These are phyloP conservation scores for Ilex paraguariensis DNA, from an alignment of 305 asterid species.

Conservation along the genomic window DNA sequence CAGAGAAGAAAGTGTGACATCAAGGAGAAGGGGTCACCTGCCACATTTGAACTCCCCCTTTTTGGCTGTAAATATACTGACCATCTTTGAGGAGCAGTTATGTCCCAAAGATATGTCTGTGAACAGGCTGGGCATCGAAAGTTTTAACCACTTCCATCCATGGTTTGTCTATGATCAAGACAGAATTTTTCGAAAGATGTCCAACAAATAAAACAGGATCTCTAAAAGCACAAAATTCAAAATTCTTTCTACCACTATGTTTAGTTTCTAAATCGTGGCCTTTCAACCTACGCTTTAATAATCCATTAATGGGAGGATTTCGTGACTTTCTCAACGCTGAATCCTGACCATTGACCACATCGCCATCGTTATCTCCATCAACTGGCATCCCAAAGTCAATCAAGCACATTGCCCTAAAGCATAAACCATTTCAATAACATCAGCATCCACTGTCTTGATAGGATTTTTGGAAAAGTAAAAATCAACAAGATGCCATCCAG, in stretches of 20 bases:
- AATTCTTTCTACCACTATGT: slow-evolving; percentile 52
- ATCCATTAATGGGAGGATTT: slow-evolving; percentile 30
- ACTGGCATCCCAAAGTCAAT: slow-evolving; percentile 48
- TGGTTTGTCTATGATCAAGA: slow-evolving; percentile 86
- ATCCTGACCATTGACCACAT: slow-evolving; percentile 14
- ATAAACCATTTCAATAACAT: not conserved
- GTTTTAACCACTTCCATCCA: slow-evolving; percentile 69
- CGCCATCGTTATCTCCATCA: slow-evolving; percentile 28
- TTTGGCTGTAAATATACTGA: slow-evolving; percentile 12
- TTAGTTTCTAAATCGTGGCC: slow-evolving; percentile 41
- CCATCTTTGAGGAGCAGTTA: slow-evolving; percentile 20
- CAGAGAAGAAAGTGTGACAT: slow-evolving; percentile 19
- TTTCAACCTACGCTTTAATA: slow-evolving; percentile 53
- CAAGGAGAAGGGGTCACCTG: slow-evolving; percentile 30
- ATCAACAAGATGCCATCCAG: not conserved
- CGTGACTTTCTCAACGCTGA: slow-evolving; percentile 16
- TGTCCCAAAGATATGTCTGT: slow-evolving; percentile 88
- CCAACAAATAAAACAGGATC: slow-evolving; percentile 89
- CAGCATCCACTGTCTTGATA: not conserved
- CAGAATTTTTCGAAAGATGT: slow-evolving; percentile 74
- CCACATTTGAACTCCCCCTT: slow-evolving; percentile 22
- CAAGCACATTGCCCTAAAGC: slow-evolving; percentile 40
- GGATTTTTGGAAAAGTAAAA: not conserved
- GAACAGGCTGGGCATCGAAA: slow-evolving; percentile 77
- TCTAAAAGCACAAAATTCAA: slow-evolving; percentile 53